A percentile compares a stretch with the other conserved stretches of the same genome.
These are phyloP conservation scores for Penicillium alfredii DNA, from an alignment of 495 filamentous ascomycete genomes.

Conservation along the genomic window DNA sequence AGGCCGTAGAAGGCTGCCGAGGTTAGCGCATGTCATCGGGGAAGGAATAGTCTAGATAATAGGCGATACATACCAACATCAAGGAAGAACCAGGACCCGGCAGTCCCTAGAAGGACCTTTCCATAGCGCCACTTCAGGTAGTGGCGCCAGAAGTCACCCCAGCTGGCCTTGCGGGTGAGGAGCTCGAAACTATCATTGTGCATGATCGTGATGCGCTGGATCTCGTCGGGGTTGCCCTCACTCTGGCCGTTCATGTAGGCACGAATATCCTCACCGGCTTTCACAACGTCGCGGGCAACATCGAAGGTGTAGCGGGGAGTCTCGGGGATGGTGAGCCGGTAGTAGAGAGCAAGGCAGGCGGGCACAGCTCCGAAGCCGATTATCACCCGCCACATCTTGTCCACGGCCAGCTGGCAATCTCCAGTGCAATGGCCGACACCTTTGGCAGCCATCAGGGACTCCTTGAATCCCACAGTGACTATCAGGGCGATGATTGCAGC, in stretches of 20 bases:
- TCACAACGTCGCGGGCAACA: slow-evolving; percentile 63
- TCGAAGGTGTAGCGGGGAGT: slow-evolving; percentile 81
- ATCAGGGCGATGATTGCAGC: slow-evolving; percentile 68
- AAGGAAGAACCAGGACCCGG: slow-evolving; percentile 74
- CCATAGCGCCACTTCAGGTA: slow-evolving; percentile 63
- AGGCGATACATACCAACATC: slow-evolving; percentile 44
- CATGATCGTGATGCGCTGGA: slow-evolving; percentile 47
- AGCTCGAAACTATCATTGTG: slow-evolving; percentile 38
- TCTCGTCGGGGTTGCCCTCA: slow-evolving; percentile 58
- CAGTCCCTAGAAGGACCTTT: slow-evolving; percentile 67
- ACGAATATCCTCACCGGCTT: slow-evolving; percentile 60
- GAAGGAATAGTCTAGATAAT: no score
- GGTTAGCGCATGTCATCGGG: slow-evolving; percentile 19
- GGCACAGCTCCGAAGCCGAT: slow-evolving; percentile 79
- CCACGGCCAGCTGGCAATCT: slow-evolving; percentile 61
- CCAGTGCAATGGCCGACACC: slow-evolving; percentile 51
- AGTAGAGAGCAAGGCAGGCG: slow-evolving; percentile 70
- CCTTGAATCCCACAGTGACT: slow-evolving; percentile 65
- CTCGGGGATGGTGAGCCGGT: slow-evolving; percentile 84
- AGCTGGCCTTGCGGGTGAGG: slow-evolving; percentile 56
- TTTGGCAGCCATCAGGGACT: slow-evolving; percentile 51
- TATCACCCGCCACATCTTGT: slow-evolving; percentile 80
- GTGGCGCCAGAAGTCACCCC: slow-evolving; percentile 57
- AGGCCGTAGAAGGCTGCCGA: slow-evolving; percentile 70
- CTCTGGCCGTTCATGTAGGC: slow-evolving; percentile 53